Conservation (phyloP, 805 yeast species). For the Lipomyces sp. region DNA sequence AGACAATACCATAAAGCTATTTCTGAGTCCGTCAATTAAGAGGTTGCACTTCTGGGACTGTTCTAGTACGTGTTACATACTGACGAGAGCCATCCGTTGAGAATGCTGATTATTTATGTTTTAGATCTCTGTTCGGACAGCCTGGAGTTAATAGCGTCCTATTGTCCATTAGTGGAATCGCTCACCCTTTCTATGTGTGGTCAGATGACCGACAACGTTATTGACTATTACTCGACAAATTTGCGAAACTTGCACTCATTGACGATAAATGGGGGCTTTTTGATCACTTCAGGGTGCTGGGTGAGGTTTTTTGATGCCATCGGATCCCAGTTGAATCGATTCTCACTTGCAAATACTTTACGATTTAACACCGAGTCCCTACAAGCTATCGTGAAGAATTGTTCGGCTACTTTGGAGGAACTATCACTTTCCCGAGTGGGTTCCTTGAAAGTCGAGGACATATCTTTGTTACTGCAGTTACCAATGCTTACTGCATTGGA, state of each 20-base stretch:
- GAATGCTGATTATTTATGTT: neutral
- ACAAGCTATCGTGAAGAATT: conserved; percentile 61
- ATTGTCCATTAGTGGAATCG: conserved; percentile 71
- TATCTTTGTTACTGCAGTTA: conserved; percentile 62
- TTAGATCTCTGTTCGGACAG: conserved; percentile 60
- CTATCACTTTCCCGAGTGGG: conserved; percentile 72
- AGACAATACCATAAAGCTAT: conserved; percentile 71
- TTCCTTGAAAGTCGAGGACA: conserved; percentile 65
- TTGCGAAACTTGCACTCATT: conserved; percentile 59
- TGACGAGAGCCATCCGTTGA: neutral
- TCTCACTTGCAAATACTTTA: conserved; percentile 81
- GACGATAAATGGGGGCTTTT: conserved; percentile 86
- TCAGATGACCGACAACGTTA: conserved; percentile 76
- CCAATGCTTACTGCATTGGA: conserved; percentile 55
- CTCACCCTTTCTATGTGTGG: conserved; percentile 91
- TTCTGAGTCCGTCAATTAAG: conserved; percentile 63
- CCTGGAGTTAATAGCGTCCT: conserved; percentile 70
- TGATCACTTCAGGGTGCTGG: conserved; percentile 81
- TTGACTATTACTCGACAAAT: conserved; percentile 65
- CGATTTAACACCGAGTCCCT: conserved; percentile 73
- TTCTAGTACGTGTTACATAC: conserved; percentile 53
- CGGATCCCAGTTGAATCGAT: conserved; percentile 58
- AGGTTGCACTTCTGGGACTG: conserved; percentile 89
- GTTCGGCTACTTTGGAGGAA: conserved; percentile 55
- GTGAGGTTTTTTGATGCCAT: conserved; percentile 65